These are phyloP conservation scores for Monascus purpureus DNA, from an alignment of 495 filamentous ascomycete genomes.

Conservation along the genomic window DNA sequence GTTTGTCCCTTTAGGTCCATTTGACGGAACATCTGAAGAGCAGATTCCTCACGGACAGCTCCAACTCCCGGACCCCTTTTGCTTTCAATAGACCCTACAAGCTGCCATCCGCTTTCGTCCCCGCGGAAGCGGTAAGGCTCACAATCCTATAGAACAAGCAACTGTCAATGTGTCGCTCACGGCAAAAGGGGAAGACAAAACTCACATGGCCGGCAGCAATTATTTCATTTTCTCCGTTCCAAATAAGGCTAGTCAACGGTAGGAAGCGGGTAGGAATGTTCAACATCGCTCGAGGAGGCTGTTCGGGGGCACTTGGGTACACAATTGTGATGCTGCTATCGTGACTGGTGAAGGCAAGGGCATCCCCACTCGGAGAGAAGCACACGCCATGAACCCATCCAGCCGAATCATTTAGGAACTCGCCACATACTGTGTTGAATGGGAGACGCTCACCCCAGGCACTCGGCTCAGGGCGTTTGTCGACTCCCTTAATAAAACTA, in stretches of 20 bases:
- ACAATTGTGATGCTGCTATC: constrained; percentile 94
- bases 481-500: constrained; percentile 88
- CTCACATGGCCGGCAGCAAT: constrained; percentile 81
- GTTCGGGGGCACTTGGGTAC: constrained; percentile 84
- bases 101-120: constrained; percentile 69
- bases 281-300: constrained; percentile 76
- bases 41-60: constrained; percentile 61
- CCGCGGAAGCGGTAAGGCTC: constrained; percentile 85
- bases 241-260: constrained; percentile 82
- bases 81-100: constrained; percentile 68
- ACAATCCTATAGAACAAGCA: constrained; percentile 53
- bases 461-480: constrained; percentile 71
- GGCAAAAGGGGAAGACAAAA: background rate
- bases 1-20: constrained; percentile 94
- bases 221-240: constrained; percentile 86
- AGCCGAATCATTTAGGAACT: constrained; percentile 86
- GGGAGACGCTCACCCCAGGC: constrained; percentile 92
- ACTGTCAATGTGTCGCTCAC: constrained; percentile 1
- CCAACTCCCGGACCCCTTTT: constrained; percentile 36
- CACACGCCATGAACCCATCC: constrained; percentile 88
- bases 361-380: constrained; percentile 85
- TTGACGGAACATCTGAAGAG: constrained; percentile 97
- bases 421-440: constrained; percentile 96
- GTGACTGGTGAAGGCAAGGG: constrained; percentile 80
- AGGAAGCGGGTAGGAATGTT: constrained; percentile 79